Conservation (phyloP, 352 stramenopile genomes). For the Pythium sukuiense region DNA sequence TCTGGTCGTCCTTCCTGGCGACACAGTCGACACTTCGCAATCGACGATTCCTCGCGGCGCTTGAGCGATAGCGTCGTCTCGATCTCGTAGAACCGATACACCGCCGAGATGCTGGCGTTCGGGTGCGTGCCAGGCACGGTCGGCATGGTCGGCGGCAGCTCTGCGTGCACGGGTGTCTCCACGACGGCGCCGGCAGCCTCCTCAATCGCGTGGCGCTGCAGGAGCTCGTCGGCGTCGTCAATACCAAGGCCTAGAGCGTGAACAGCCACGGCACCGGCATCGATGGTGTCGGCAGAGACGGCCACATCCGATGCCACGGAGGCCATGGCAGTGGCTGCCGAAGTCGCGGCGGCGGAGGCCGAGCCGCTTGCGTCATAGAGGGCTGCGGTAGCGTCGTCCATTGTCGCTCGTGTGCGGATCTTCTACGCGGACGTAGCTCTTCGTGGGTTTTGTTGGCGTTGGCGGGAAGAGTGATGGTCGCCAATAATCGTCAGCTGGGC, state of each 20-base stretch:
- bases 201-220: constrained; percentile 14
- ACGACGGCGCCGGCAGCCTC: background rate
- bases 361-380: background rate
- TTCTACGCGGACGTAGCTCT: background rate
- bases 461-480: constrained; percentile 7
- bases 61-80: constrained; percentile 59
- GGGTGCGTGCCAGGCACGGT: constrained; percentile 17
- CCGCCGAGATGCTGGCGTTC: constrained; percentile 47
- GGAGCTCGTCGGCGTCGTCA: constrained; percentile 20
- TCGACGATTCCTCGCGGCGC: constrained; percentile 70
- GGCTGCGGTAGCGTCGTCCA: background rate
- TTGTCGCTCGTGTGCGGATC: background rate
- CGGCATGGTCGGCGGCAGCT: constrained; percentile 13
- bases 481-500: background rate
- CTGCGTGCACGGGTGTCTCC: background rate
- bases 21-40: constrained; percentile 68
- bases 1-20: constrained; percentile 55
- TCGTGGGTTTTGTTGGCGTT: background rate
- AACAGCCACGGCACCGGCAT: background rate
- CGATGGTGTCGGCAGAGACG: background rate
- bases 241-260: constrained; percentile 19
- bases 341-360: background rate
- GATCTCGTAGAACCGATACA: constrained; percentile 82
- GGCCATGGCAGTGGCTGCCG: background rate
- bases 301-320: background rate